Conservation (phyloP, 495 filamentous ascomycete genomes). For the Lindgomyces ingoldianus region DNA sequence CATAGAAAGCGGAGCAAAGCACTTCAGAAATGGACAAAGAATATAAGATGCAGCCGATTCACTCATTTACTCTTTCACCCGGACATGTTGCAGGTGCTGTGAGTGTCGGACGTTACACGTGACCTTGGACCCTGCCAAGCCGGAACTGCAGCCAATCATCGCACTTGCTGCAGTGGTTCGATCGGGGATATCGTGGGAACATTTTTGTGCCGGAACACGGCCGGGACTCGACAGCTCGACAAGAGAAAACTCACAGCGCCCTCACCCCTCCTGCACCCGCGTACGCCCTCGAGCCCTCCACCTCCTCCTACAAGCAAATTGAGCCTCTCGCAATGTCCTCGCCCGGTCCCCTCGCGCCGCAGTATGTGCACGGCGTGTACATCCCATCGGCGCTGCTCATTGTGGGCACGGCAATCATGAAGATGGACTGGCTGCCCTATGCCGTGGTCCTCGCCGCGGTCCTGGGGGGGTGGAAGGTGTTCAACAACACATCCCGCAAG, state of each 20-base stretch:
- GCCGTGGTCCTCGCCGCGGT: constrained; percentile 64
- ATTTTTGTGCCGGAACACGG: constrained; percentile 11
- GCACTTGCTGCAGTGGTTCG: neutral
- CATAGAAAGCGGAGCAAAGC: neutral
- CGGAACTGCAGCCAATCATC: constrained; percentile 12
- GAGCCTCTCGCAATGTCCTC: constrained; percentile 14
- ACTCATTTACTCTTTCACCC: neutral
- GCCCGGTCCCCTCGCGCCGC: constrained; percentile 43
- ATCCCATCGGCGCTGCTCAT: constrained; percentile 82
- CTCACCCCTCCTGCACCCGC: neutral
- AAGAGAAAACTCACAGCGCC: neutral
- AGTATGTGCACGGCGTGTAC: constrained; percentile 73
- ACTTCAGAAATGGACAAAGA: neutral
- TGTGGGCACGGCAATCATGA: constrained; percentile 71
- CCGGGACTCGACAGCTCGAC: neutral
- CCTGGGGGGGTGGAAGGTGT: constrained; percentile 66
- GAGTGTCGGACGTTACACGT: neutral
- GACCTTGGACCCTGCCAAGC: constrained; percentile 33
- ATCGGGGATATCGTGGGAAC: constrained; percentile 3
- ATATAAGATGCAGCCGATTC: neutral
- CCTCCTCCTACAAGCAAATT: neutral
- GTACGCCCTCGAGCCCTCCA: neutral
- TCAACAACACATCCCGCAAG: constrained; percentile 61
- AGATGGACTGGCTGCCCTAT: constrained; percentile 73
- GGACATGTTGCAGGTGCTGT: neutral